A percentile compares a stretch with the other conserved stretches of the same genome.
Conservation (phyloP, 352 stramenopile species). For the Hyaloperonospora arabidopsidis region DNA sequence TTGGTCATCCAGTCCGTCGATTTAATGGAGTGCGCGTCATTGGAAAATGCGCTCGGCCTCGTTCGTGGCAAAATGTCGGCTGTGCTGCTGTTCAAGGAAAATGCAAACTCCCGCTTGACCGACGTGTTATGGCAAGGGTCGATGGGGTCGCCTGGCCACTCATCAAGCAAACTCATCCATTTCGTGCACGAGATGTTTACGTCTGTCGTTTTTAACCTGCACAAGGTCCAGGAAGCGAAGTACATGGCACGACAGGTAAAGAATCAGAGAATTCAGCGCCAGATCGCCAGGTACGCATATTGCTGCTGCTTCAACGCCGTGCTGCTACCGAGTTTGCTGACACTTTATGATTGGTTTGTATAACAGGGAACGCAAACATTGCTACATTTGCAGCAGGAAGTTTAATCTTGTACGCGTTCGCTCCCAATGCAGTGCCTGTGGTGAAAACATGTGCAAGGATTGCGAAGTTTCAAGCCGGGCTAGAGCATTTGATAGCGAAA, state of each 20-base stretch:
- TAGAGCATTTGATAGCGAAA: conserved; percentile 40
- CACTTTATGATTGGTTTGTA: conserved; percentile 2
- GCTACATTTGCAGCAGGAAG: conserved; percentile 65
- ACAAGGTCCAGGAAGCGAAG: conserved; percentile 49
- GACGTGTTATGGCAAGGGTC: conserved; percentile 53
- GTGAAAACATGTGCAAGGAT: conserved; percentile 64
- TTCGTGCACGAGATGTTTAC: conserved; percentile 55
- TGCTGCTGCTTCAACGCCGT: not conserved
- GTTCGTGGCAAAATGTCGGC: conserved; percentile 45
- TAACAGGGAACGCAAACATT: conserved; percentile 47
- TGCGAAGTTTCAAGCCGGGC: conserved; percentile 49
- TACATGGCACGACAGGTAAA: conserved; percentile 56
- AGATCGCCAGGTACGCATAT: conserved; percentile 34
- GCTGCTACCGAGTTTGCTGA: conserved; percentile 3
- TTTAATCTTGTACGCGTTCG: conserved; percentile 60
- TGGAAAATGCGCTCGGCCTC: conserved; percentile 45
- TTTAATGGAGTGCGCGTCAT: conserved; percentile 39
- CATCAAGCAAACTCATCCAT: conserved; percentile 36
- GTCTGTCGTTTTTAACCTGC: conserved; percentile 47
- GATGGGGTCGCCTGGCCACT: conserved; percentile 32
- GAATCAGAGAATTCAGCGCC: conserved; percentile 32
- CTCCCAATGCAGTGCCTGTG: conserved; percentile 58
- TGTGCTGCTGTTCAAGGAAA: conserved; percentile 55
- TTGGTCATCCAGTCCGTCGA: conserved; percentile 54
- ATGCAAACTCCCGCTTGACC: conserved; percentile 29